A percentile compares a stretch with the other conserved stretches of the same genome.
Conservation (phyloP, 441 rosid genomes). For the Flueggea neowawraea region DNA sequence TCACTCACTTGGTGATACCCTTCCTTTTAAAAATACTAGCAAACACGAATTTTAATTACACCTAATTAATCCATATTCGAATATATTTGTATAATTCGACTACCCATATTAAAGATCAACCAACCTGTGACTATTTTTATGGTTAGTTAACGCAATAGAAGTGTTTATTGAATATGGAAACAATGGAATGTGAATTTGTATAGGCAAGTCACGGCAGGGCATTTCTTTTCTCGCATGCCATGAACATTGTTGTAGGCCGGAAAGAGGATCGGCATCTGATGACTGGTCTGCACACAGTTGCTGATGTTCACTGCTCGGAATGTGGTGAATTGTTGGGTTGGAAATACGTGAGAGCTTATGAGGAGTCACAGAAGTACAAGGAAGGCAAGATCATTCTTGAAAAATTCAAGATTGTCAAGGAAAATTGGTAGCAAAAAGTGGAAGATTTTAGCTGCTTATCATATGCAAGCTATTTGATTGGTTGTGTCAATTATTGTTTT, state of each 20-base stretch:
- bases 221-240: conserved; percentile 55
- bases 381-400: conserved; percentile 61
- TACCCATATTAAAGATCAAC: too few species aligned
- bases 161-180: too few species aligned
- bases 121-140: too few species aligned
- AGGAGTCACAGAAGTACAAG: conserved; percentile 58
- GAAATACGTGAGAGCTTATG: conserved; percentile 58
- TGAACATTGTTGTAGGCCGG: conserved; percentile 42
- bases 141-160: too few species aligned
- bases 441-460: too few species aligned
- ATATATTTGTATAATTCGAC: too few species aligned
- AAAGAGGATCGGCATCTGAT: conserved; percentile 50
- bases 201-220: conserved; percentile 57
- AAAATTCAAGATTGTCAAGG: conserved; percentile 45
- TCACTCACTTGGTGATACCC: too few species aligned
- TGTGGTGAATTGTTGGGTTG: conserved; percentile 56
- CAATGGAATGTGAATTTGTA: neutral
- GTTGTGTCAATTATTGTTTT: too few species aligned
- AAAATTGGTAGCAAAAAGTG: conserved; percentile 21
- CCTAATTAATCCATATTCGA: too few species aligned
- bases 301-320: conserved; percentile 49
- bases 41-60: too few species aligned
- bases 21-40: too few species aligned
- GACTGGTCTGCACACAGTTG: conserved; percentile 67
- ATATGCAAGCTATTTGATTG: too few species aligned